These are phyloP conservation scores for Phellinidium pouzarii DNA, from an alignment of 1,284 basidiomycete species.

Conservation along the genomic window DNA sequence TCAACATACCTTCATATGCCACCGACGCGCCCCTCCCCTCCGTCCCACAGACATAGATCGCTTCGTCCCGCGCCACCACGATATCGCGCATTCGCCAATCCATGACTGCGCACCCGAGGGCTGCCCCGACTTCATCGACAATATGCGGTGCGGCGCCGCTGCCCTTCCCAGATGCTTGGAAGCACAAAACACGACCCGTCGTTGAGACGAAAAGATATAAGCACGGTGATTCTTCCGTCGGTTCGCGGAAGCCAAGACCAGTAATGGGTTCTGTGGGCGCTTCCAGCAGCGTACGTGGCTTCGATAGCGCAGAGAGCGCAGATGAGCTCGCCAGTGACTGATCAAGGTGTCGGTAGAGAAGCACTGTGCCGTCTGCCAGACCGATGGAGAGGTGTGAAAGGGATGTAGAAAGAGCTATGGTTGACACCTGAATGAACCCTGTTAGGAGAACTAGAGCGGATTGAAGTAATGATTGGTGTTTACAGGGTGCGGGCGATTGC, in stretches of 20 bases:
- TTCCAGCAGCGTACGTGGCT: slow-evolving; percentile 75
- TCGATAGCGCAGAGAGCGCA: slow-evolving; percentile 69
- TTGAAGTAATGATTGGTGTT: slow-evolving; percentile 22
- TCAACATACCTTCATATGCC: slow-evolving; percentile 76
- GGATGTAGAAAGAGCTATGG: slow-evolving; percentile 73
- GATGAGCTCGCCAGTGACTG: slow-evolving; percentile 67
- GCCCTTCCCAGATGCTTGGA: slow-evolving; percentile 72
- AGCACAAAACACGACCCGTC: slow-evolving; percentile 73
- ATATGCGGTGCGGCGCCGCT: slow-evolving; percentile 59
- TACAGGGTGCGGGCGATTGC: slow-evolving; percentile 78
- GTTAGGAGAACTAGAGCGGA: slow-evolving; percentile 6
- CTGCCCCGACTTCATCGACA: slow-evolving; percentile 84
- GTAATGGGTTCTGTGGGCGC: slow-evolving; percentile 83
- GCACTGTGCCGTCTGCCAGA: slow-evolving; percentile 89
- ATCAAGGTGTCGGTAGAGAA: slow-evolving; percentile 86
- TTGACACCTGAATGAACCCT: slow-evolving; percentile 53
- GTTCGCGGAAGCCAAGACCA: slow-evolving; percentile 68
- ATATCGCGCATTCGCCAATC: slow-evolving; percentile 67
- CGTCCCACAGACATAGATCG: slow-evolving; percentile 80
- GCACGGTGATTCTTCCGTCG: slow-evolving; percentile 38
- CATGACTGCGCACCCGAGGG: slow-evolving; percentile 79
- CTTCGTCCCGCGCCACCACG: slow-evolving; percentile 87
- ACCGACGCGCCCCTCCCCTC: slow-evolving; percentile 84
- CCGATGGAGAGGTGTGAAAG: slow-evolving; percentile 87
- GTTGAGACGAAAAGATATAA: slow-evolving; percentile 83